phyloP scores from a whole-genome alignment of 306 rosid species.

The Argentina anserina region DNA sequence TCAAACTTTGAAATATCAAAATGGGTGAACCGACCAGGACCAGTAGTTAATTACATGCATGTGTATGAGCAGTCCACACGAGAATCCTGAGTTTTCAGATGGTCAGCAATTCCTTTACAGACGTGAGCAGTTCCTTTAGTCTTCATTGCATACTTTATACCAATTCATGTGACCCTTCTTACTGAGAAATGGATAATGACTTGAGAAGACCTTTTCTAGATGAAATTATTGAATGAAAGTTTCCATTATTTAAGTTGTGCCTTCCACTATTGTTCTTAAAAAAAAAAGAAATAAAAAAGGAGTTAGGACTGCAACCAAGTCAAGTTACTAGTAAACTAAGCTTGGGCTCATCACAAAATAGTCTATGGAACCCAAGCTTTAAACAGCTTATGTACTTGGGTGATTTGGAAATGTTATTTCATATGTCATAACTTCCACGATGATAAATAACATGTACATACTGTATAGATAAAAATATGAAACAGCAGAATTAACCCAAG shows the following conservation, averaged over 20 bases:
- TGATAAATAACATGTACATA: background rate
- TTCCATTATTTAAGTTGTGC: background rate
- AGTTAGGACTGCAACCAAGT: background rate
- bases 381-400: background rate
- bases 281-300: too few species aligned
- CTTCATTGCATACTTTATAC: background rate
- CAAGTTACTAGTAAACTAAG: background rate
- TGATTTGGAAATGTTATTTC: background rate
- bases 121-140: background rate
- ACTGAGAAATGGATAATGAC: background rate
- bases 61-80: background rate
- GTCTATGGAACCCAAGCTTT: background rate
- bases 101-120: background rate
- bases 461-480: background rate
- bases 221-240: background rate
- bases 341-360: too few species aligned
- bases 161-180: background rate
- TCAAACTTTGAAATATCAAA: background rate
- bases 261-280: too few species aligned
- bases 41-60: too few species aligned
- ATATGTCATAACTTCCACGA: background rate
- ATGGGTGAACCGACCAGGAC: background rate
- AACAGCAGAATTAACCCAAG: background rate
- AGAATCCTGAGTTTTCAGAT: background rate
- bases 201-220: background rate